phyloP scores from a whole-genome alignment of 257 asterid species.

The Haberlea rhodopensis region DNA sequence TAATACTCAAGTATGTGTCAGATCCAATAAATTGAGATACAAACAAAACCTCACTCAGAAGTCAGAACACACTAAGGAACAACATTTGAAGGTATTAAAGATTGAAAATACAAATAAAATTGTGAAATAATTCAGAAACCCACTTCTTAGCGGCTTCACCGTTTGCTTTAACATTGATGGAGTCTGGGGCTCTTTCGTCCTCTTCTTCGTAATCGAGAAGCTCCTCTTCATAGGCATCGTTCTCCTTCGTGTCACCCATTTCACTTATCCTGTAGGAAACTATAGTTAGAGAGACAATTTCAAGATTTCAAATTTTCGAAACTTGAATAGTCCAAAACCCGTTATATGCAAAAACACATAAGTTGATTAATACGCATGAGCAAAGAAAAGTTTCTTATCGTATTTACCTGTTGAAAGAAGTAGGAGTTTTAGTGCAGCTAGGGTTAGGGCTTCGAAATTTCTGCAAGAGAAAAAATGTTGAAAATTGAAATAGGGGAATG shows the following conservation, averaged over 20 bases:
- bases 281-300: slow-evolving; percentile 25
- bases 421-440: not conserved
- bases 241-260: slow-evolving; percentile 74
- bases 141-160: slow-evolving; percentile 89
- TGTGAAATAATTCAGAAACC: slow-evolving; percentile 17
- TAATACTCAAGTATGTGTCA: not conserved
- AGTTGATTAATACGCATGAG: too few species aligned
- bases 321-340: not conserved
- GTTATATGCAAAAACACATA: not conserved
- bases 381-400: slow-evolving; percentile 9
- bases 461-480: slow-evolving; percentile 36
- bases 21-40: too few species aligned
- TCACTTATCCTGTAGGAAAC: slow-evolving; percentile 17
- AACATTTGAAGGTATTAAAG: not conserved
- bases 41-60: too few species aligned
- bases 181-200: slow-evolving; percentile 72
- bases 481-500: not conserved
- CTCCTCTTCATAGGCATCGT: slow-evolving; percentile 92
- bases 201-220: slow-evolving; percentile 95
- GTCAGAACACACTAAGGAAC: too few species aligned
- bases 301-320: not conserved
- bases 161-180: slow-evolving; percentile 58
- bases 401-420: slow-evolving; percentile 30
- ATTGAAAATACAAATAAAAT: not conserved
- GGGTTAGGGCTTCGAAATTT: slow-evolving; percentile 19